phyloP scores from a whole-genome alignment of 176 grass and related monocot species.

The barley (Hordeum vulgare) region MorexV3_pseudomolecules_assembly NC_058522.1:365008657-365009156 shows the following conservation, averaged over 20 bases:
- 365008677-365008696: not conserved
- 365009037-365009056: not conserved
- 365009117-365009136: not conserved
- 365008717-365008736: not conserved
- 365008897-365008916: not conserved
- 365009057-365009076: not conserved
- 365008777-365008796: not conserved
- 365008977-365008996: not conserved
- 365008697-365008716: not conserved
- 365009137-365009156: not conserved
- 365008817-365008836: constrained; percentile 7
- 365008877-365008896: not conserved
- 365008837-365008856: not conserved
- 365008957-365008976: not conserved
- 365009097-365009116: not conserved
- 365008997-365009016: not conserved
- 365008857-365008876: not conserved
- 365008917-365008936: not conserved
- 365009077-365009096: not conserved
- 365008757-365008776: not conserved
- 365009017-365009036: not conserved
- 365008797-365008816: not conserved
- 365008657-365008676: not conserved
- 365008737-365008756: not conserved
- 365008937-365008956: not conserved